Base-by-base conservation (phyloP, 1,284 basidiomycete species). In the Mycena sp. region DNA sequence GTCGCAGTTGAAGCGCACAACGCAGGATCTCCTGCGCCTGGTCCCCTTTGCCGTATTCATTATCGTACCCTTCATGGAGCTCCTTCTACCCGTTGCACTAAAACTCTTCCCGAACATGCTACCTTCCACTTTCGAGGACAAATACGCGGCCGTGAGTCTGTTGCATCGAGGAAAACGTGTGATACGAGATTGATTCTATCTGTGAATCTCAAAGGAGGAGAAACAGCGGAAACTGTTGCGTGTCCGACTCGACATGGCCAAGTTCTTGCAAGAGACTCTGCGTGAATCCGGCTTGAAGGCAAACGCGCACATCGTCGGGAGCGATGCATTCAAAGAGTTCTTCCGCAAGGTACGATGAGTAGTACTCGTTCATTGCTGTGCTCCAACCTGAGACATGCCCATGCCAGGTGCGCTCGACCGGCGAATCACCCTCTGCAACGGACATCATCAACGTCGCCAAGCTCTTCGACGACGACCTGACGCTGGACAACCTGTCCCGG, bases 91-190 rank as follows among this genome's bases (percentile, higher is more conserved):
- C 3, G 94, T 99, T 35, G 96, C 96, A 0, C 86, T 99, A 71
- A 98, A 97, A 78, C 81, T 99, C 52, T 99, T 99, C 87, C 97
- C 97, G 26, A 99, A 95, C 79, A 99, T 99, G 95, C 87, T 99
- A 5, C 98, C 97, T 0, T 96, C 94, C 1, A 99, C 97, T 0
- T 99, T 99, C 67, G 96, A 99, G 77, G 96, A 98, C 82, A 97
- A 98, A 78, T 98, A 93, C 72, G 90, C 94, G 49, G 92, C 90
- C 54, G 94, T 94, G 71, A 72, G 30, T 19, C n/a, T 43, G 23
- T 50, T 32, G n/a, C 25, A 38, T n/a, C n/a, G 17, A 17, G 25
- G 32, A 58, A 29, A 14, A 21, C 37, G 17, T 28, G 12, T 25
- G 38, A 16, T 10, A 38, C 12, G 41, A 32, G 28, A 21, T 11